Conservation (phyloP, 352 stramenopile species). For the Phytophthora podocarpi region DNA sequence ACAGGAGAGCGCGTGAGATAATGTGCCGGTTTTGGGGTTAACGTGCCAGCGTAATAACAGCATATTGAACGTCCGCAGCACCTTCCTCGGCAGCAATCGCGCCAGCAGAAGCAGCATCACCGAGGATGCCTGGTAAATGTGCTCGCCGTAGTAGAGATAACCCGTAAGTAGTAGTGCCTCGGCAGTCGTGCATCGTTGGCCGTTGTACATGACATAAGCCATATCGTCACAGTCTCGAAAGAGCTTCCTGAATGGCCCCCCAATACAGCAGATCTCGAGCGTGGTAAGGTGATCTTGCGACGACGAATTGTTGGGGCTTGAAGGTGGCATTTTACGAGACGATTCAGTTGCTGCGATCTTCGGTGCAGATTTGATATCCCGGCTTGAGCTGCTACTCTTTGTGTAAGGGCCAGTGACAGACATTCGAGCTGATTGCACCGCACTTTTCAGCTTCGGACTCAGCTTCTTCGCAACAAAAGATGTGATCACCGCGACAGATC, state of each 20-base stretch:
- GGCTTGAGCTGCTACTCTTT: neutral
- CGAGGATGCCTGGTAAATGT: conserved; percentile 20
- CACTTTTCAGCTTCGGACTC: conserved; percentile 2
- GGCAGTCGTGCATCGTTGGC: conserved; percentile 5
- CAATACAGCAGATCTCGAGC: conserved; percentile 22
- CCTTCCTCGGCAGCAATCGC: conserved; percentile 11
- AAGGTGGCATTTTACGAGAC: no score
- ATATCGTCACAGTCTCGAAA: conserved; percentile 26
- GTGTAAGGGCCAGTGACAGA: neutral
- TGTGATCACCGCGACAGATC: neutral
- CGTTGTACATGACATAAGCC: conserved; percentile 12
- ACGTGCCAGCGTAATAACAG: conserved; percentile 23
- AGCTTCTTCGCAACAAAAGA: conserved; percentile 2
- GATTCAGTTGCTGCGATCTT: neutral
- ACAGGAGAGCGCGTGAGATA: no score
- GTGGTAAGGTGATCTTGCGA: conserved; percentile 5
- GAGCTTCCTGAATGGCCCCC: conserved; percentile 5
- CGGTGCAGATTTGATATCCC: neutral
- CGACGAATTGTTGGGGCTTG: neutral
- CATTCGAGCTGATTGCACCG: neutral
- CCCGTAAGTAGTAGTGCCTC: conserved; percentile 25
- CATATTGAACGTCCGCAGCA: conserved; percentile 30
- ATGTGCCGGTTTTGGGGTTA: neutral
- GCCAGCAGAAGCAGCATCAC: conserved; percentile 18
- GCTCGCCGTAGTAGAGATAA: conserved; percentile 18